Evolutionary conservation across 805 yeast species (phyloP), one percentile per base, ranked within the genome.

Genomic region (Candida tammaniensis): DNA sequence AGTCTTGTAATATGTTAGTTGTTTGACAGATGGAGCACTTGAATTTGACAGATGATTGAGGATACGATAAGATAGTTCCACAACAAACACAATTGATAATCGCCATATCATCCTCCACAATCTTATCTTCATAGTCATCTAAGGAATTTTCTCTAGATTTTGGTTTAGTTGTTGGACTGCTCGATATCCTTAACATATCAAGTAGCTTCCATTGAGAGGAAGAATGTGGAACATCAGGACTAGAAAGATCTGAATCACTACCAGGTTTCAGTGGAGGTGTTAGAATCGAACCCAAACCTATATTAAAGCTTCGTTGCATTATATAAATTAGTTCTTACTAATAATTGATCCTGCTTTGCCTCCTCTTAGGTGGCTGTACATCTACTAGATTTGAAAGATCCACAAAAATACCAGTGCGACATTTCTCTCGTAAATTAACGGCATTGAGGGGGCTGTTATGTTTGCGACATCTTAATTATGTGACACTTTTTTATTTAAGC

Each of bases 11-110:
- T 9, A 61, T 41, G 20, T 63, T 60, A 1, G 77, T 76, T 5
- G 81, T 71, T 23, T 64, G 68, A 48, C 95, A 85, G 4, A 76
- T 64, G 0, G 79, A 64, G 49, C 95, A 85, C 38, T 73, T 70
- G 50, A 74, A 79, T 37, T 65, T 65, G n/a, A 36, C 24, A 7
- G 58, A 38, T 11, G 41, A 47, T 17, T 41, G 45, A 1, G 64
- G 60, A 31, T 55, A 57, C 1, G 60, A 47, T 16, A 66, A 42
- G 1, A 64, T 39, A 2, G 61, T 57, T 4, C 64, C 66, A 42
- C 72, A 67, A 38, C 72, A 67, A 9, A 47, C 47, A 39, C 72
- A 67, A 31, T 52, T 53, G 20, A 49, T 46, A 10, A 61, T 52
- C n/a, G 34, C 35, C 31, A 26, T 22, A 8, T 24, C 27, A 19